These are phyloP conservation scores for Middelhovenomyces tepae DNA, from an alignment of 805 yeast genomes.

Conservation along the genomic window DNA sequence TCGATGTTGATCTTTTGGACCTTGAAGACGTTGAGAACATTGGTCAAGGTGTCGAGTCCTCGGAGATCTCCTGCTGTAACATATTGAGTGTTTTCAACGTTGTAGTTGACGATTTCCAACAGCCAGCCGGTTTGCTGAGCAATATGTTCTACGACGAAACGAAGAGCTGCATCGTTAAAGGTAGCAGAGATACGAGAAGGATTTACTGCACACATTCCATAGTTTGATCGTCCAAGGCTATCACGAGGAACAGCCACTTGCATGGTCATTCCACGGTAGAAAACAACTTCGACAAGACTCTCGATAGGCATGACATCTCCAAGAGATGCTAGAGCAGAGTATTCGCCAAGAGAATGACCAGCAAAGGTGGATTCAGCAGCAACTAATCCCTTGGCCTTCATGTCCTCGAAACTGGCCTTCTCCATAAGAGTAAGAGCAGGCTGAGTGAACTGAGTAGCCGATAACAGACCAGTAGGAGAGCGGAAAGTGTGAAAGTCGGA, in stretches of 20 bases:
- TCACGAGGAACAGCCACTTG: slow-evolving; percentile 99
- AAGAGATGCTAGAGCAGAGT: slow-evolving; percentile 92
- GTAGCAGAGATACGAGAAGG: slow-evolving; percentile 87
- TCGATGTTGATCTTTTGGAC: slow-evolving; percentile 89
- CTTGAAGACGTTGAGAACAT: slow-evolving; percentile 88
- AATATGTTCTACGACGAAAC: slow-evolving; percentile 88
- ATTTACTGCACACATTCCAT: slow-evolving; percentile 98
- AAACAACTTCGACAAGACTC: slow-evolving; percentile 92
- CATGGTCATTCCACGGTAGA: slow-evolving; percentile 99
- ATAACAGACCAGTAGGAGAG: slow-evolving; percentile 88
- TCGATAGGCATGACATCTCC: slow-evolving; percentile 99
- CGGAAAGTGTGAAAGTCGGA: slow-evolving; percentile 82
- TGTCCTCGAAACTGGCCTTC: slow-evolving; percentile 97
- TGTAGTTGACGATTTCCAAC: slow-evolving; percentile 95
- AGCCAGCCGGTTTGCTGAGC: slow-evolving; percentile 82
- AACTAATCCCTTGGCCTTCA: slow-evolving; percentile 90
- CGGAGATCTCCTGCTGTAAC: slow-evolving; percentile 98
- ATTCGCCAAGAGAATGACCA: slow-evolving; percentile 99
- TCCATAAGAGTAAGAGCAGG: slow-evolving; percentile 99
- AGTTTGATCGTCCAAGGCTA: slow-evolving; percentile 87
- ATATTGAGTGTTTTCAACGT: slow-evolving; percentile 96
- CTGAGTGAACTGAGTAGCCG: slow-evolving; percentile 98
- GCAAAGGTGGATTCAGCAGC: slow-evolving; percentile 93
- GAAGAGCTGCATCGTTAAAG: slow-evolving; percentile 85
- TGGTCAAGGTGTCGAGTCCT: slow-evolving; percentile 85